These are phyloP conservation scores for Oryza nivara DNA, from an alignment of 176 grass and related monocot species.

Conservation along the genomic window DNA sequence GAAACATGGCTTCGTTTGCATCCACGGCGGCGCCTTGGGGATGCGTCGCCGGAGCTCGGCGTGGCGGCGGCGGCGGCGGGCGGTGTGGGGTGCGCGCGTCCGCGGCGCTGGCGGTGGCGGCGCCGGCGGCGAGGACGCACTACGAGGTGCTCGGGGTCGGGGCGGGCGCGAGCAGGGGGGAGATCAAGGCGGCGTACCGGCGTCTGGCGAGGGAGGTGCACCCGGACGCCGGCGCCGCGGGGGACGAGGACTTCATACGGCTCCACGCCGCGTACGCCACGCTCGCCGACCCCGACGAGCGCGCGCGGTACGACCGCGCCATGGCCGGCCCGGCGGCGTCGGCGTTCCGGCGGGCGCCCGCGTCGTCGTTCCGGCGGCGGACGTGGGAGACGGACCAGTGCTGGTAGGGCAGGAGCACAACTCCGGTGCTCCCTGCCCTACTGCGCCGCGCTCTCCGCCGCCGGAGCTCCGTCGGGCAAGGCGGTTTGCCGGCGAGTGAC, in stretches of 20 bases:
- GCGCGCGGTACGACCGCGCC: slow-evolving; percentile 66
- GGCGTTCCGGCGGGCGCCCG: background rate
- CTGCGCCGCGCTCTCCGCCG: background rate
- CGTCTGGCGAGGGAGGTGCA: slow-evolving; percentile 69
- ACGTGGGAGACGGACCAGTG: slow-evolving; percentile 85
- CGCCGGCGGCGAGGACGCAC: slow-evolving; percentile 31
- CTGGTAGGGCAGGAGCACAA: slow-evolving; percentile 43
- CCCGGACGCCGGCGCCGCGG: slow-evolving; percentile 47
- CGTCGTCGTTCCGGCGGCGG: slow-evolving; percentile 11
- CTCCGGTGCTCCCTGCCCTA: background rate
- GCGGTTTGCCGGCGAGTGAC: background rate
- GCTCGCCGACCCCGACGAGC: slow-evolving; percentile 66
- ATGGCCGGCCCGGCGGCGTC: background rate
- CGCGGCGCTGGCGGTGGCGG: background rate
- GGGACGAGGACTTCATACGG: slow-evolving; percentile 63
- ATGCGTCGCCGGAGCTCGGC: background rate
- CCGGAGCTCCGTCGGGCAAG: background rate
- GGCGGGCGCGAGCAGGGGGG: slow-evolving; percentile 37
- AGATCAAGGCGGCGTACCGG: slow-evolving; percentile 78
- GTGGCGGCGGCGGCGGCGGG: background rate
- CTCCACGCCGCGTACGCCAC: slow-evolving; percentile 73
- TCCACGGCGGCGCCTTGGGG: background rate
- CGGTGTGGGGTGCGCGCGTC: background rate
- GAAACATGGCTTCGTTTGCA: slow-evolving; percentile 24
- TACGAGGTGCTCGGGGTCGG: slow-evolving; percentile 77